A percentile compares a stretch with the other conserved stretches of the same genome.
These are phyloP conservation scores for Xylariaceae sp. DNA, from an alignment of 2,329 filamentous ascomycete species.

Conservation along the genomic window DNA sequence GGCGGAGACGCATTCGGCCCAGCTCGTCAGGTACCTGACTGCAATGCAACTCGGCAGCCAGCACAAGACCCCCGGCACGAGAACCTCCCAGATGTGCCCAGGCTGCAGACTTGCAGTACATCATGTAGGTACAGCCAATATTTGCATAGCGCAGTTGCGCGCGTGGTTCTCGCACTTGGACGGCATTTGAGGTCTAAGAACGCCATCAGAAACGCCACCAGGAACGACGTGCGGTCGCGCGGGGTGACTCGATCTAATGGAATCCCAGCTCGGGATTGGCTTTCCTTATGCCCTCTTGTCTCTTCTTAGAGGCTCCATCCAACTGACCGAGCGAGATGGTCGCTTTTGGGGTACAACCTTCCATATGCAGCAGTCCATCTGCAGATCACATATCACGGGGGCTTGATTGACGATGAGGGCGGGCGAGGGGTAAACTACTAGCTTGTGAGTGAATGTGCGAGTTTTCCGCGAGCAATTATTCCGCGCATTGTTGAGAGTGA, in stretches of 20 bases:
- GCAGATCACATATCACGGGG: constrained; percentile 10
- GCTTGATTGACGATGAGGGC: not conserved
- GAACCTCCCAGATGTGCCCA: not conserved
- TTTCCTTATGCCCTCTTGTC: not conserved
- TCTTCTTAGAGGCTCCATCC: not conserved
- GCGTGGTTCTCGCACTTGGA: constrained; percentile 16
- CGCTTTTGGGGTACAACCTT: constrained; percentile 17
- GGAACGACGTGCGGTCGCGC: not conserved
- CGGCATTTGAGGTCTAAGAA: constrained; percentile 1
- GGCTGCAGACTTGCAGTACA: not conserved
- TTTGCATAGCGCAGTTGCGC: constrained; percentile 1
- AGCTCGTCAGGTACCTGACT: not conserved
- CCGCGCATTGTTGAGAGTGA: not conserved
- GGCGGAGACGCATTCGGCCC: not conserved
- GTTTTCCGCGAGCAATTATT: not conserved
- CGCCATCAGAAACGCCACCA: constrained; percentile 11
- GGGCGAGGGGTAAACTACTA: constrained; percentile 11
- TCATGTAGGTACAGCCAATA: not conserved
- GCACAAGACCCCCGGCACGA: constrained; percentile 17
- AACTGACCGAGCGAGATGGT: constrained; percentile 4
- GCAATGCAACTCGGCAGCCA: constrained; percentile 11
- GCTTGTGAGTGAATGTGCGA: no score
- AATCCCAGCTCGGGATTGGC: not conserved
- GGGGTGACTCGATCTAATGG: not conserved
- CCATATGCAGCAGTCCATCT: constrained; percentile 14